A percentile compares a stretch with the other conserved stretches of the same genome.
These are phyloP conservation scores for Alternaria sp. DNA, from an alignment of 2,329 filamentous ascomycete genomes.

Conservation along the genomic window DNA sequence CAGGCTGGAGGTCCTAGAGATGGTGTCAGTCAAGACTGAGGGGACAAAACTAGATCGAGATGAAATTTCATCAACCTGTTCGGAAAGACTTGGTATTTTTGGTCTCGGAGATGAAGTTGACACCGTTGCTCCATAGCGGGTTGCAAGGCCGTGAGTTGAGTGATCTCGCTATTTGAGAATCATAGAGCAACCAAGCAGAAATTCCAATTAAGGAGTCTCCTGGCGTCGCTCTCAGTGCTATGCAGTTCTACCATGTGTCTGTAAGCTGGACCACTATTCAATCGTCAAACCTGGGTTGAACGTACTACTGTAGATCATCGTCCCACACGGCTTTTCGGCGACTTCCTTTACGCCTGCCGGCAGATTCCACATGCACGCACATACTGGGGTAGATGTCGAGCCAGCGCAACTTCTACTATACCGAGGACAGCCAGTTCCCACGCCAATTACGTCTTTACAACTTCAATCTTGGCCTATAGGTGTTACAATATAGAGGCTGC, in stretches of 20 bases:
- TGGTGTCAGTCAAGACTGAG: not conserved
- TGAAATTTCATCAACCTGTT: not conserved
- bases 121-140: not conserved
- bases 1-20: not conserved
- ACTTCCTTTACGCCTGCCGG: not conserved
- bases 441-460: conserved; percentile 5
- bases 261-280: not conserved
- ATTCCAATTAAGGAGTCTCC: not conserved
- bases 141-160: not conserved
- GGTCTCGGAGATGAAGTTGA: not conserved
- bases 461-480: not conserved
- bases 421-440: not conserved
- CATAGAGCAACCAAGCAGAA: not conserved
- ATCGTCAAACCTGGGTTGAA: not conserved
- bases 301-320: not conserved
- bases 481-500: not conserved
- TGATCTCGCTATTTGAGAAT: not conserved
- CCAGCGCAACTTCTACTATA: not conserved
- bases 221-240: not conserved
- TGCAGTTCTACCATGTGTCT: not conserved
- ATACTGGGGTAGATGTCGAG: not conserved
- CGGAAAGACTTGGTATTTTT: not conserved
- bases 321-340: not conserved
- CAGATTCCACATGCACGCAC: not conserved
- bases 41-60: not conserved